Conservation (phyloP, 768 basidiomycete species). For the Hericium rajendrae region DNA sequence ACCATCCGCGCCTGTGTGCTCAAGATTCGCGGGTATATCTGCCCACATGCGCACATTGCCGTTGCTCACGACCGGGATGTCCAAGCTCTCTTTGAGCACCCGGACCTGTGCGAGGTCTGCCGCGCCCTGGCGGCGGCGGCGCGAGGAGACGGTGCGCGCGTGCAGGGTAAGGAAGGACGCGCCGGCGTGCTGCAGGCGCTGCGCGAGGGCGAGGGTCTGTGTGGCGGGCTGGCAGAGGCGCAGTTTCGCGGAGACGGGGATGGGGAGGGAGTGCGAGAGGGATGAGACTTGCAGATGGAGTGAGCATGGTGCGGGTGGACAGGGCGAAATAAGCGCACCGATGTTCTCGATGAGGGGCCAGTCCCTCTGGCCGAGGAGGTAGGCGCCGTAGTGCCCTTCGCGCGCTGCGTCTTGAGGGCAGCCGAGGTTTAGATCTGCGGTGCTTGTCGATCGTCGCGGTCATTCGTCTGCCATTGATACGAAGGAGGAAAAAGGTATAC, state of each 20-base stretch:
- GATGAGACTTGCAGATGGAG: slow-evolving; percentile 39
- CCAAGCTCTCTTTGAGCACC: slow-evolving; percentile 38
- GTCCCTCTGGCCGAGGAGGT: slow-evolving; percentile 63
- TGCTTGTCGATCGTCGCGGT: slow-evolving; percentile 4
- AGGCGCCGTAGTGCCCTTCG: slow-evolving; percentile 63
- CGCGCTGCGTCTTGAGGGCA: slow-evolving; percentile 67
- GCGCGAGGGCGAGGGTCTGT: slow-evolving; percentile 47
- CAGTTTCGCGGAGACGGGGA: slow-evolving; percentile 59
- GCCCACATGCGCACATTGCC: slow-evolving; percentile 61
- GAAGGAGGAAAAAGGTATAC: slow-evolving; percentile 26
- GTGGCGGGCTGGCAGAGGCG: slow-evolving; percentile 31
- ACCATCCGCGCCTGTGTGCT: slow-evolving; percentile 56
- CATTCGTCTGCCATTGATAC: neutral
- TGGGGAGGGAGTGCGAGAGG: slow-evolving; percentile 50
- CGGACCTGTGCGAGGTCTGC: slow-evolving; percentile 58
- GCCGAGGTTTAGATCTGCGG: slow-evolving; percentile 67
- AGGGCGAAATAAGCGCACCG: slow-evolving; percentile 28
- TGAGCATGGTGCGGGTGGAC: neutral
- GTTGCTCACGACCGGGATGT: slow-evolving; percentile 62
- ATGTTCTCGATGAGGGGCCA: slow-evolving; percentile 61
- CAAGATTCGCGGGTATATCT: slow-evolving; percentile 46
- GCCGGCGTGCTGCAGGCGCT: slow-evolving; percentile 52
- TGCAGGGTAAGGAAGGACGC: slow-evolving; percentile 67
- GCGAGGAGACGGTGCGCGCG: slow-evolving; percentile 62
- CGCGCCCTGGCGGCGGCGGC: slow-evolving; percentile 59